phyloP scores from a whole-genome alignment of 2,329 filamentous ascomycete genomes.

The Parafenestella ontariensis region DNA sequence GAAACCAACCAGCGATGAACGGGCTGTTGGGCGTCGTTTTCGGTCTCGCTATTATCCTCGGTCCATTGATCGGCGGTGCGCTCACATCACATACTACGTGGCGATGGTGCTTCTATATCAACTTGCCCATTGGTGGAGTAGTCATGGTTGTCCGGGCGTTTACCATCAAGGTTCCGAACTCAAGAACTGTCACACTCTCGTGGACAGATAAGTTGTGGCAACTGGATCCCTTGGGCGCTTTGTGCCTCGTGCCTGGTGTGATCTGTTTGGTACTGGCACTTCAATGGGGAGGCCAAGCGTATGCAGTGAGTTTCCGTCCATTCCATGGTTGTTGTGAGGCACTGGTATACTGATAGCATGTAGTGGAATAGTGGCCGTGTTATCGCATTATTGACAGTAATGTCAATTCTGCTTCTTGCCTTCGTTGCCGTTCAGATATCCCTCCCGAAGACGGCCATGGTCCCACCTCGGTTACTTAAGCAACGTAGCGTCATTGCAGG shows the following conservation, averaged over 20 bases:
- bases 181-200: constrained; percentile 1
- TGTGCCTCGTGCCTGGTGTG: constrained; percentile 34
- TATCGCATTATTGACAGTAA: constrained; percentile 52
- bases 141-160: constrained; percentile 9
- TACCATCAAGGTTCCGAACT: neutral
- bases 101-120: constrained; percentile 56
- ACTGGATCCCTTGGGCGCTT: constrained; percentile 41
- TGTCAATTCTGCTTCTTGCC: constrained; percentile 47
- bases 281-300: constrained; percentile 38
- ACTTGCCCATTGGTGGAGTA: constrained; percentile 24
- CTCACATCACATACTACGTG: constrained; percentile 67
- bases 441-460: constrained; percentile 16
- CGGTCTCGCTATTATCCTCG: constrained; percentile 43
- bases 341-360: neutral
- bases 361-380: constrained; percentile 52
- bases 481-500: constrained; percentile 18
- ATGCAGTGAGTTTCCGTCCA: constrained; percentile 5
- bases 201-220: constrained; percentile 16
- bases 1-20: constrained; percentile 51
- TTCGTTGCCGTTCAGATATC: constrained; percentile 46
- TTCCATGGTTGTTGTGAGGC: neutral
- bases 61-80: constrained; percentile 20
- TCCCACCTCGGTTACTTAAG: constrained; percentile 23
- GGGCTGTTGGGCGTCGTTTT: constrained; percentile 54
- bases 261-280: constrained; percentile 40